Base-by-base conservation (phyloP, 1,139 yeast species). In the Blastobotrys raffinosifermentans region DNA sequence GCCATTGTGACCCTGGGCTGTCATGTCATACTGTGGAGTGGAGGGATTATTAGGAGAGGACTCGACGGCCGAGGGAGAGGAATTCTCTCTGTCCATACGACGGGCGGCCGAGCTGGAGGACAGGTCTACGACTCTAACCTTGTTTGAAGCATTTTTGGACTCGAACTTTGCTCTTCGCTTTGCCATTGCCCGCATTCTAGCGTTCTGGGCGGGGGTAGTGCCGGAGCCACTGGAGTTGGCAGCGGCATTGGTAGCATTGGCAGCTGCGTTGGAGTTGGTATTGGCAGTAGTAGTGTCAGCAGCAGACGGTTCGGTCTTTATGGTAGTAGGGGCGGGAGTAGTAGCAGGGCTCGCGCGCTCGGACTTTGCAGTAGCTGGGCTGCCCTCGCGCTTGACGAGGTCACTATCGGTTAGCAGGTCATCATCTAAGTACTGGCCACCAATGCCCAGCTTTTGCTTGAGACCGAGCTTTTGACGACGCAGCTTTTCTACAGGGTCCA, bases 121-220 rank as follows among this genome's bases (percentile, higher is more conserved):
- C 10, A 86, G 65, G 57, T 89, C 96, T 0, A 86, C 80, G 0
- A 61, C 59, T 4, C 67, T 84, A 70, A 51, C 73, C 63, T 73
- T 79, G 40, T 63, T 66, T 6, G 75, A 63, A 16, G 71, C 71
- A 8, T 76, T 66, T 52, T 80, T 81, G 8, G 91, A 91, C 46
- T 77, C 82, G 40, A 76, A 80, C 56, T 86, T 87, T 1, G 96
- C 95, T 54, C 82, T 78, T 52, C 98, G 73, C 54, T 85, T 84
- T 26, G 95, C 96, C 83, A 91, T 80, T 2, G 96, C 96, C 47
- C 87, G 75, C 64, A 87, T 72, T 57, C 97, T 71, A 0, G 98
- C 96, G 42, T 84, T 81, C 30, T 55, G 51, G 3, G 51, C 46
- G 16, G 47, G 47, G 14, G 44, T 32, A 2, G 47, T 30, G 3